phyloP scores from a whole-genome alignment of 768 basidiomycete genomes.

The Astraeus odoratus region DNA sequence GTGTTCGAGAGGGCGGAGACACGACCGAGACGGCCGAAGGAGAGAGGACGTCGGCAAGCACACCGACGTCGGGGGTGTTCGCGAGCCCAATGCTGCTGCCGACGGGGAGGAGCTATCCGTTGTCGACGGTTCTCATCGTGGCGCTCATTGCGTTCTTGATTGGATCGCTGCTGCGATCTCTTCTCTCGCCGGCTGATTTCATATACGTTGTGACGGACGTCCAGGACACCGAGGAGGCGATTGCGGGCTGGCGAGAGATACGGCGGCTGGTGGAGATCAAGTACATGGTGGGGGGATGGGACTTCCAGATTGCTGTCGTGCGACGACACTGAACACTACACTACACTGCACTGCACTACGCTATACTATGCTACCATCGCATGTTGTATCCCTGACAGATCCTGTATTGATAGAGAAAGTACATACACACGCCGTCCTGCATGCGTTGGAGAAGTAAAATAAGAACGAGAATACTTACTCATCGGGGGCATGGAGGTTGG shows the following conservation, averaged over 20 bases:
- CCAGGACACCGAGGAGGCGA: conserved; percentile 44
- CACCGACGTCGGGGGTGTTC: background rate
- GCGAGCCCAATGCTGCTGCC: conserved; percentile 2
- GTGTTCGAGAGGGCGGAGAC: conserved; percentile 30
- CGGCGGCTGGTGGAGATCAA: conserved; percentile 75
- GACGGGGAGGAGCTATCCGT: conserved; percentile 32
- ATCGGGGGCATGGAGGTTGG: background rate
- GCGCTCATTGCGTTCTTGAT: conserved; percentile 87
- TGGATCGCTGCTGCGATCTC: conserved; percentile 82
- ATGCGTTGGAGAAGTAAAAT: background rate
- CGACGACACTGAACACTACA: conserved; percentile 46
- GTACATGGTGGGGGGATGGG: conserved; percentile 79
- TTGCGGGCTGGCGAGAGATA: conserved; percentile 77
- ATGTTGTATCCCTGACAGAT: too few species aligned
- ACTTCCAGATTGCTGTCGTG: conserved; percentile 81
- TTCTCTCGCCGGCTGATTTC: conserved; percentile 88
- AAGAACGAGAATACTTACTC: background rate
- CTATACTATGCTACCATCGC: background rate
- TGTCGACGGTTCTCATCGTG: conserved; percentile 61
- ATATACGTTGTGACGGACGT: conserved; percentile 66
- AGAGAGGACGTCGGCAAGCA: background rate
- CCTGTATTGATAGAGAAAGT: too few species aligned
- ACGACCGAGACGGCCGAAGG: conserved; percentile 22
- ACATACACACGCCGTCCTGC: background rate
- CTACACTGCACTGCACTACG: background rate